These are phyloP conservation scores for Arabidopsis suecica DNA, from an alignment of 345 rosid species.

Conservation along the genomic window DNA sequence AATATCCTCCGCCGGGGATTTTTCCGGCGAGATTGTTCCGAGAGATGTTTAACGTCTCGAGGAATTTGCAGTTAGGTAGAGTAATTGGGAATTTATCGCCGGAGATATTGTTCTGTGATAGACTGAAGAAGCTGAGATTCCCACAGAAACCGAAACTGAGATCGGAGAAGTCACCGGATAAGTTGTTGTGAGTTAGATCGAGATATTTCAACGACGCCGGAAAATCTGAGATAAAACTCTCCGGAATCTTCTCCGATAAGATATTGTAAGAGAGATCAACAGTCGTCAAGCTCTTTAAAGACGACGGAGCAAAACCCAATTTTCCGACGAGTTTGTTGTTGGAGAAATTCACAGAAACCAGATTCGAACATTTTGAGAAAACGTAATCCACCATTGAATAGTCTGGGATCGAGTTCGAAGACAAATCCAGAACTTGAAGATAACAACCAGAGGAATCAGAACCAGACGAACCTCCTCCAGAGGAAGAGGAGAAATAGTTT, in stretches of 20 bases:
- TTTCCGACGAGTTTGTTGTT: slow-evolving; percentile 64
- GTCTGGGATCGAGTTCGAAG: slow-evolving; percentile 69
- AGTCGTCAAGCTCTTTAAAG: slow-evolving; percentile 57
- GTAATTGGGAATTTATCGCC: slow-evolving; percentile 58
- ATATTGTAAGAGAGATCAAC: slow-evolving; percentile 77
- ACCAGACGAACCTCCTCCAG: slow-evolving; percentile 48
- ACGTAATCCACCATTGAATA: slow-evolving; percentile 47
- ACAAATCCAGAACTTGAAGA: slow-evolving; percentile 68
- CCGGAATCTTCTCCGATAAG: slow-evolving; percentile 65
- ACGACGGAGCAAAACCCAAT: slow-evolving; percentile 45
- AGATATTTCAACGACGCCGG: slow-evolving; percentile 58
- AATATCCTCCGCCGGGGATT: slow-evolving; percentile 62
- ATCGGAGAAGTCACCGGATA: slow-evolving; percentile 63
- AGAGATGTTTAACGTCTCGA: slow-evolving; percentile 71
- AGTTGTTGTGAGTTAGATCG: slow-evolving; percentile 77
- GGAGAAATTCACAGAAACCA: slow-evolving; percentile 71
- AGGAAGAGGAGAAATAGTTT: slow-evolving; percentile 59
- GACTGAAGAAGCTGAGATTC: slow-evolving; percentile 60
- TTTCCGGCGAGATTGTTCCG: slow-evolving; percentile 57
- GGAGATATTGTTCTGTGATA: slow-evolving; percentile 67
- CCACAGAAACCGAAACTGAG: slow-evolving; percentile 66
- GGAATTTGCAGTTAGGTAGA: slow-evolving; percentile 56
- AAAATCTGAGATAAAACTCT: slow-evolving; percentile 50
- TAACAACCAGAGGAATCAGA: slow-evolving; percentile 44
- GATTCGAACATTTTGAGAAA: slow-evolving; percentile 65